Evolutionary conservation across 345 rosid species (phyloP), one percentile per base, ranked within the genome.

Genomic region (Salix koriyanagi): DNA sequence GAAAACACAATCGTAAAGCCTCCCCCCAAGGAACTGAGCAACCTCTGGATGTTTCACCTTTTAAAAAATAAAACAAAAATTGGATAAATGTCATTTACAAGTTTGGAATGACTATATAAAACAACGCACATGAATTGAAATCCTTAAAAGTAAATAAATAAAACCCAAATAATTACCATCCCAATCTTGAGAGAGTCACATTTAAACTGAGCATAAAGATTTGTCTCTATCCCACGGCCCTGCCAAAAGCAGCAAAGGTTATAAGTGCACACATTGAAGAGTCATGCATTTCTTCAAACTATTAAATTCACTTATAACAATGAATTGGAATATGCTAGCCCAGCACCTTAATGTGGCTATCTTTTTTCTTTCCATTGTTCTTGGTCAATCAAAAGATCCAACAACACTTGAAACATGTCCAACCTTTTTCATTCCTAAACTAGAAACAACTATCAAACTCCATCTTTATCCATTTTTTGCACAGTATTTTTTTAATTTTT

Each of bases 151-250:
- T n/a, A 26, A 2, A 42, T 67, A 9, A 37, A 68, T 25, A 37
- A 7, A 58, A 54, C 60, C 32, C 9, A 54, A 71, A 76, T 28
- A 32, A 26, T 82, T 88, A 96, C 99, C 99, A 94, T 96, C 75
- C 93, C 99, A 64, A 96, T 92, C 87, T 96, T 96, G 79, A 96
- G 87, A 69, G 99, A 94, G 83, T 96, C 99, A 13, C 98, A 94
- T 83, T 90, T 96, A 78, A 96, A 96, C 86, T 88, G 95, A 18
- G 98, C 98, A 70, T 96, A 94, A 60, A 96, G 97, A 80, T 96
- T 96, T 58, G 98, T 96, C 90, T 96, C 98, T 75, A 96, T 94
- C 70, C 97, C 99, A 61, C 97, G 98, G 58, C 99, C 99, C 98
- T 96, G 92, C 71, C 65, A 80, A 80, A 54, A 75, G 76, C 46